These are phyloP conservation scores for Dothideomycetes sp. DNA, from an alignment of 2,329 filamentous ascomycete species.

Conservation along the genomic window DNA sequence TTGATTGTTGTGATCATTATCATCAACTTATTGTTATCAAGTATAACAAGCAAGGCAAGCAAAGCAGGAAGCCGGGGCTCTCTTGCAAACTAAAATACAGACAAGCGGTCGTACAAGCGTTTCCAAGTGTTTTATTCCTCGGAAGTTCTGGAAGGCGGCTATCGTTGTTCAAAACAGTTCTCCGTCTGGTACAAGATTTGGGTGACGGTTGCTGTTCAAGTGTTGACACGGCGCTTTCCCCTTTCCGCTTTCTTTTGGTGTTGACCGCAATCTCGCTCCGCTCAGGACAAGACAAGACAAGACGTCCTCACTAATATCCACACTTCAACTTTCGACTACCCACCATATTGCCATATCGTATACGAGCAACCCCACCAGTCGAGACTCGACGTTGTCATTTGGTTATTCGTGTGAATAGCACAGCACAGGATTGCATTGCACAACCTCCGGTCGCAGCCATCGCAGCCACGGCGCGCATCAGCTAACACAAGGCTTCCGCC, in stretches of 20 bases:
- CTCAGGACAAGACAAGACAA: no score
- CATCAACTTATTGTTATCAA: no score
- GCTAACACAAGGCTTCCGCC: not conserved
- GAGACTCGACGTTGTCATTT: no score
- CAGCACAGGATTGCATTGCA: no score
- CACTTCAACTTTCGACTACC: not conserved
- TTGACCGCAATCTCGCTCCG: constrained; percentile 11
- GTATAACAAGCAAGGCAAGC: not conserved
- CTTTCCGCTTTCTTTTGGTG: constrained; percentile 6
- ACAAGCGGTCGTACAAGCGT: not conserved
- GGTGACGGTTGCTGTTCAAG: not conserved
- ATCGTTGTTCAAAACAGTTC: no score
- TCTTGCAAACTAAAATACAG: not conserved
- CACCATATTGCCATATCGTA: no score
- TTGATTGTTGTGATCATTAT: no score
- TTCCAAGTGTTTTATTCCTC: not conserved
- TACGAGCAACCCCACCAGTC: no score
- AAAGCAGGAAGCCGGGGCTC: not conserved
- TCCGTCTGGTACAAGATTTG: no score
- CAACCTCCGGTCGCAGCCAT: no score
- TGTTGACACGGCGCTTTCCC: constrained; percentile 10
- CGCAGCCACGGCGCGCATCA: constrained; percentile 2
- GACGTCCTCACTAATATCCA: not conserved
- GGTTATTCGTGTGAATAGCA: no score
- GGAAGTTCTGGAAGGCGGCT: constrained; percentile 4